These are phyloP conservation scores for Acorus calamus DNA, from an alignment of 106 monocot genomes.

Conservation along the genomic window DNA sequence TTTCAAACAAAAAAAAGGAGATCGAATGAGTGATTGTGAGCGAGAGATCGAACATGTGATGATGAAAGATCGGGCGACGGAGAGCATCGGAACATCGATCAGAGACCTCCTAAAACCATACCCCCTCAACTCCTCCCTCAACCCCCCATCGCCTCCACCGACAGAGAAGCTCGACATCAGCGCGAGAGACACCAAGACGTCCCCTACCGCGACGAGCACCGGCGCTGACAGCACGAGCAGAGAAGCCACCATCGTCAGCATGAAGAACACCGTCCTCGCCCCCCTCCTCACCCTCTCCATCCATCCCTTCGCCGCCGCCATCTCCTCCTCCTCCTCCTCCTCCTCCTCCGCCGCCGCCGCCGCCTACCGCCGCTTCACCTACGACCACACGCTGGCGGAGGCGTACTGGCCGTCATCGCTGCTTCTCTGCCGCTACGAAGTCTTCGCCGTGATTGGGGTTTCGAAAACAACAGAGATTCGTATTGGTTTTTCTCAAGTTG, in stretches of 20 bases:
- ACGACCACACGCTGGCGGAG: too few relatives aligned
- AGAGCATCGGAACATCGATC: conserved; percentile 70
- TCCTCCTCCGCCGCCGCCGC: too few relatives aligned
- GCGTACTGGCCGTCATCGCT: too few relatives aligned
- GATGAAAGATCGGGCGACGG: conserved; percentile 55
- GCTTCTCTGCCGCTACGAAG: too few relatives aligned
- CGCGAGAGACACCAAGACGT: conserved; percentile 39
- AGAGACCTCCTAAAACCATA: conserved; percentile 60
- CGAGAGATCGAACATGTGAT: conserved; percentile 41
- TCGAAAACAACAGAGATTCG: too few relatives aligned
- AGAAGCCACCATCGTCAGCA: conserved; percentile 74
- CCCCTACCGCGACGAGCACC: conserved; percentile 57
- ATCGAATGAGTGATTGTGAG: not conserved
- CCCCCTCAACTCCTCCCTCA: conserved; percentile 34
- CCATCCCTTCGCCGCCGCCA: conserved; percentile 42
- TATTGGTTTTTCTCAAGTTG: too few relatives aligned
- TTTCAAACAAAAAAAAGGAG: not conserved
- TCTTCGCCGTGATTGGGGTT: too few relatives aligned
- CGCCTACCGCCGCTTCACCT: too few relatives aligned
- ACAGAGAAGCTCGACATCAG: conserved; percentile 52
- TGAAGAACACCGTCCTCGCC: conserved; percentile 55
- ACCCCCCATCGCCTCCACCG: conserved; percentile 30
- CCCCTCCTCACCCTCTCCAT: conserved; percentile 46
- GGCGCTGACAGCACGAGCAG: conserved; percentile 65
- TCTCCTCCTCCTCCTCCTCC: too few relatives aligned